These are phyloP conservation scores for Amylocystis lapponica DNA, from an alignment of 768 basidiomycete genomes.

Conservation along the genomic window DNA sequence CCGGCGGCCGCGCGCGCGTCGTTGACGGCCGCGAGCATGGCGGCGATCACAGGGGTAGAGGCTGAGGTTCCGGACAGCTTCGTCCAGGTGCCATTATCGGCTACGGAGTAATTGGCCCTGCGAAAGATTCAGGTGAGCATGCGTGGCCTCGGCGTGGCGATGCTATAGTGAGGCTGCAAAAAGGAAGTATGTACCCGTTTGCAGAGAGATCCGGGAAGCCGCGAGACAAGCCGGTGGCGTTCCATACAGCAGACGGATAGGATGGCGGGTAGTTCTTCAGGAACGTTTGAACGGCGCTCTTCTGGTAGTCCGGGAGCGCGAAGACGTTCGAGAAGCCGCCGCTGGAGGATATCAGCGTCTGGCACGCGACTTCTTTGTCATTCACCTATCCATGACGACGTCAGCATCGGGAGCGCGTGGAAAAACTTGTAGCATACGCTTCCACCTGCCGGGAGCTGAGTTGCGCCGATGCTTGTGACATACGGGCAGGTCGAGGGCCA, in stretches of 20 bases:
- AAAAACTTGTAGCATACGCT: not conserved
- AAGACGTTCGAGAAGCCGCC: constrained; percentile 38
- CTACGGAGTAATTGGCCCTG: constrained; percentile 28
- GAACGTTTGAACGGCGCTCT: constrained; percentile 21
- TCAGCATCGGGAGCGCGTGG: constrained; percentile 4
- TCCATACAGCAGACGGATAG: constrained; percentile 28
- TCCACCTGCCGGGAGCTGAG: constrained; percentile 26
- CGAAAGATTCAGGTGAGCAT: constrained; percentile 3
- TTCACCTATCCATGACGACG: constrained; percentile 12
- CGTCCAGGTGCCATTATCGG: constrained; percentile 20
- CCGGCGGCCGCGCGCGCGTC: constrained; percentile 24
- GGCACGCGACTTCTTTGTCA: constrained; percentile 31
- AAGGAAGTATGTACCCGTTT: constrained; percentile 29
- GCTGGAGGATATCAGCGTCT: constrained; percentile 28
- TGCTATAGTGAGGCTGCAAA: not conserved
- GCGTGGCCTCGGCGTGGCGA: not conserved
- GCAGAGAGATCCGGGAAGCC: constrained; percentile 28
- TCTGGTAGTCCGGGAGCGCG: constrained; percentile 30
- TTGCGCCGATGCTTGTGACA: constrained; percentile 31
- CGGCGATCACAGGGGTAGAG: constrained; percentile 55
- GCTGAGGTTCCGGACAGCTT: constrained; percentile 57
- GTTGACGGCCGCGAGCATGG: constrained; percentile 52
- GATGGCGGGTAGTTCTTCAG: constrained; percentile 25
- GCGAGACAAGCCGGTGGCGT: constrained; percentile 24
- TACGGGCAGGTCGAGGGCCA: constrained; percentile 35